Conservation (phyloP, 805 yeast species). For the Spathaspora passalidarum region DNA sequence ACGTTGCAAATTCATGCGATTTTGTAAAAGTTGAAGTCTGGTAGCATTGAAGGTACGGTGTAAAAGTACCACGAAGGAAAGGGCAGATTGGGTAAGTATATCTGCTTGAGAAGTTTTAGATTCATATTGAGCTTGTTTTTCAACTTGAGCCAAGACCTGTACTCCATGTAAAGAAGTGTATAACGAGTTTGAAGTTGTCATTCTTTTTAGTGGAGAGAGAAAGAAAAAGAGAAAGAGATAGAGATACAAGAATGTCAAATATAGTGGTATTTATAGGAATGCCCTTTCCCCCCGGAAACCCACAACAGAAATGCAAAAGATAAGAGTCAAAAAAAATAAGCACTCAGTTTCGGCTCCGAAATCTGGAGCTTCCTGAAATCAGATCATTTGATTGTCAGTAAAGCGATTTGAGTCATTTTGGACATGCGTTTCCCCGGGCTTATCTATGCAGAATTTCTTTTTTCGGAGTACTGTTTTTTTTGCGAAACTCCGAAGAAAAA, state of each 20-base stretch:
- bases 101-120: constrained; percentile 18
- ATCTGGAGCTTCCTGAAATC: no score
- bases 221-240: background rate
- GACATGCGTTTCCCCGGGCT: no score
- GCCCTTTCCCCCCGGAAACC: background rate
- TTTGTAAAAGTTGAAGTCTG: constrained; percentile 56
- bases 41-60: constrained; percentile 69
- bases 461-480: no score
- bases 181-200: constrained; percentile 45
- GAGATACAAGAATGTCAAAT: background rate
- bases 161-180: constrained; percentile 46
- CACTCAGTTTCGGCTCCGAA: no score
- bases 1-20: constrained; percentile 60
- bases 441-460: no score
- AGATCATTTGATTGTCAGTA: no score
- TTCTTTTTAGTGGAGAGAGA: background rate
- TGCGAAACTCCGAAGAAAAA: no score
- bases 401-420: no score
- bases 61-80: constrained; percentile 66
- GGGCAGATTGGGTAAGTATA: constrained; percentile 58
- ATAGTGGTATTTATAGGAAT: background rate
- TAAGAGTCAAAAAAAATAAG: background rate
- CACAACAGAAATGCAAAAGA: background rate
- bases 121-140: constrained; percentile 45
- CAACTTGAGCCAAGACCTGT: constrained; percentile 50